Conservation (phyloP, 768 basidiomycete genomes). For the Chlorophyllum brunneum region DNA sequence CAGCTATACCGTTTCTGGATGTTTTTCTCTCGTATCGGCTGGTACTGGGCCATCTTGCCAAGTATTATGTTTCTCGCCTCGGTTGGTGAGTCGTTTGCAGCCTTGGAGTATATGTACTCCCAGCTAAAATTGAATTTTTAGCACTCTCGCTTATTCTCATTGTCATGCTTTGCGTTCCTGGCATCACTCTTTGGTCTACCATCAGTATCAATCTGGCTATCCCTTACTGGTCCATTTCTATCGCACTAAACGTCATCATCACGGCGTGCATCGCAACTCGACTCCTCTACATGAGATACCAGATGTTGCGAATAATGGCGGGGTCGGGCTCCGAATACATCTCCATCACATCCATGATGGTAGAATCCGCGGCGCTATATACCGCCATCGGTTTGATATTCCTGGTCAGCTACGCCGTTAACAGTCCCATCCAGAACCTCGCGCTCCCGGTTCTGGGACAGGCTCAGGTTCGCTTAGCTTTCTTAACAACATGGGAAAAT, state of each 20-base stretch:
- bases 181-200: constrained; percentile 14
- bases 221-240: constrained; percentile 32
- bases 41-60: constrained; percentile 6
- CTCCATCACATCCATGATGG: constrained; percentile 29
- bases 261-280: constrained; percentile 32
- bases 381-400: constrained; percentile 27
- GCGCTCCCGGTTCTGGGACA: constrained; percentile 22
- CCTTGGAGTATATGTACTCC: not conserved
- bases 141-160: constrained; percentile 13
- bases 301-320: constrained; percentile 18
- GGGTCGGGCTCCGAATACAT: constrained; percentile 27
- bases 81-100: constrained; percentile 9
- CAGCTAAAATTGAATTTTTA: not conserved
- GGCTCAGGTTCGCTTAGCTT: constrained; percentile 15
- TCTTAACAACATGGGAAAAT: not conserved
- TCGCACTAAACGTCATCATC: constrained; percentile 33
- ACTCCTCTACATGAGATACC: constrained; percentile 26
- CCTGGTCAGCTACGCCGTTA: constrained; percentile 28
- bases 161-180: constrained; percentile 7
- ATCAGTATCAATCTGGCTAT: constrained; percentile 26
- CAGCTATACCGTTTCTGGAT: constrained; percentile 16
- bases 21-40: constrained; percentile 11
- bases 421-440: constrained; percentile 23
- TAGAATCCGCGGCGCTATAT: constrained; percentile 36
- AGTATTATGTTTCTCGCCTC: constrained; percentile 12